Evolutionary conservation across 306 rosid genomes (phyloP).

Genomic region (Styphnolobium japonicum): DNA sequence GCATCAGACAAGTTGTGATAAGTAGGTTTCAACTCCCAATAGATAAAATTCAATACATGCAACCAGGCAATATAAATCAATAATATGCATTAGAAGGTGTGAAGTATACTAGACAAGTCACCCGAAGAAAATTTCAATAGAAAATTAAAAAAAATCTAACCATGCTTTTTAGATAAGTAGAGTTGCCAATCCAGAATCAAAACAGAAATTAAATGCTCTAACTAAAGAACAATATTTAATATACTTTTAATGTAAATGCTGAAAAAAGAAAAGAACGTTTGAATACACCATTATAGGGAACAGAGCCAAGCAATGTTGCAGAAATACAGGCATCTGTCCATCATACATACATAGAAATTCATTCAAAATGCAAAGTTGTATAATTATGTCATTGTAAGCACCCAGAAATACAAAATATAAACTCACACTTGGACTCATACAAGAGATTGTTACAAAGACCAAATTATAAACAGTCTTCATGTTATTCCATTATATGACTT

Average conservation of each 20-base stretch:
- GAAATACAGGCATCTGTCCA: not conserved
- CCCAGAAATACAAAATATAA: conserved; percentile 1
- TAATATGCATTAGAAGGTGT: conserved; percentile 26
- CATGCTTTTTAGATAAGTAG: not conserved
- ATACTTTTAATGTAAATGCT: not conserved
- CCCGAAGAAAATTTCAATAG: conserved; percentile 13
- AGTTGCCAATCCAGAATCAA: not conserved
- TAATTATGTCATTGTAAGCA: not conserved
- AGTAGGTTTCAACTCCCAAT: conserved; percentile 10
- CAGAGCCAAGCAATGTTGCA: not conserved
- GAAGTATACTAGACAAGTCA: conserved; percentile 29
- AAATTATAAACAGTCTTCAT: not conserved
- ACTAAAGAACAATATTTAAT: not conserved
- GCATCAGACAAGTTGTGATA: conserved; percentile 21
- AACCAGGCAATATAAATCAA: conserved; percentile 13
- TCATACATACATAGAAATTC: not conserved
- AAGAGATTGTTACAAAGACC: not conserved
- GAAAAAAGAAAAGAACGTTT: not conserved
- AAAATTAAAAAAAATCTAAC: conserved; percentile 15
- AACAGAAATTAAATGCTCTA: not conserved
- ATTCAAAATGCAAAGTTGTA: not conserved
- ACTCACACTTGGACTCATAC: not conserved
- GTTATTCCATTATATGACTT: not conserved
- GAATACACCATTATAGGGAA: not conserved
- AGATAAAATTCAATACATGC: conserved; percentile 7